These are phyloP conservation scores for Trypanosoma boissoni DNA, from an alignment of 208 protist species.

Conservation along the genomic window DNA sequence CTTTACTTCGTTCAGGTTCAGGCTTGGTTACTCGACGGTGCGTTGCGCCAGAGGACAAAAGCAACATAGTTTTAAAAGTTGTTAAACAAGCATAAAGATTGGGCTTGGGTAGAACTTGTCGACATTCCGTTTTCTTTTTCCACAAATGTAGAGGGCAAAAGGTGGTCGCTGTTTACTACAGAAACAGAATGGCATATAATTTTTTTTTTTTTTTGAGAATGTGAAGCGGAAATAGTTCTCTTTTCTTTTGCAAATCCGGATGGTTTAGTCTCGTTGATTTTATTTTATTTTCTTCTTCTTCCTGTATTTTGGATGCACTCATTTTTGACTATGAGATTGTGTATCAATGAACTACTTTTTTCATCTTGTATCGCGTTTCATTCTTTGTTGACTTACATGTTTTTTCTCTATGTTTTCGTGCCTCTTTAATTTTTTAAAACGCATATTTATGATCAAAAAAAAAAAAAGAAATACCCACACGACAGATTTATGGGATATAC, in stretches of 20 bases:
- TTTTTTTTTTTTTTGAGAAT: too few relatives aligned
- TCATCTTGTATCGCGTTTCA: background rate
- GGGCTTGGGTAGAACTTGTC: constrained; percentile 2
- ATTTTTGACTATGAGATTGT: too few relatives aligned
- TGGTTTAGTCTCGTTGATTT: too few relatives aligned
- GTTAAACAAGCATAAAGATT: constrained; percentile 28
- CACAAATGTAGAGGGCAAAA: background rate
- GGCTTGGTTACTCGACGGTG: constrained; percentile 53
- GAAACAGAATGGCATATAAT: too few relatives aligned
- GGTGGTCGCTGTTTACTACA: too few relatives aligned
- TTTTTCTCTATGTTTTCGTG: constrained; percentile 3
- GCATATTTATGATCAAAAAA: background rate
- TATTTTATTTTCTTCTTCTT: too few relatives aligned
- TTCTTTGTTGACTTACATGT: constrained; percentile 5
- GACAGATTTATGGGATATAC: background rate
- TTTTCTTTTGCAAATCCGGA: too few relatives aligned
- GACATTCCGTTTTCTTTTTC: constrained; percentile 4
- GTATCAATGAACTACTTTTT: constrained; percentile 1
- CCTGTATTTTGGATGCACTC: too few relatives aligned
- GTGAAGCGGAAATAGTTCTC: too few relatives aligned
- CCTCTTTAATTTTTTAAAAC: background rate
- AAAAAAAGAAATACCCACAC: background rate
- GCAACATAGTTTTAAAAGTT: constrained; percentile 64
- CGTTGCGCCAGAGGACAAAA: constrained; percentile 79
- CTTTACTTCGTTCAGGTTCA: constrained; percentile 37